Evolutionary conservation across 176 grass and related monocot species (phyloP).

Genomic region (Aegilops tauschii): DNA sequence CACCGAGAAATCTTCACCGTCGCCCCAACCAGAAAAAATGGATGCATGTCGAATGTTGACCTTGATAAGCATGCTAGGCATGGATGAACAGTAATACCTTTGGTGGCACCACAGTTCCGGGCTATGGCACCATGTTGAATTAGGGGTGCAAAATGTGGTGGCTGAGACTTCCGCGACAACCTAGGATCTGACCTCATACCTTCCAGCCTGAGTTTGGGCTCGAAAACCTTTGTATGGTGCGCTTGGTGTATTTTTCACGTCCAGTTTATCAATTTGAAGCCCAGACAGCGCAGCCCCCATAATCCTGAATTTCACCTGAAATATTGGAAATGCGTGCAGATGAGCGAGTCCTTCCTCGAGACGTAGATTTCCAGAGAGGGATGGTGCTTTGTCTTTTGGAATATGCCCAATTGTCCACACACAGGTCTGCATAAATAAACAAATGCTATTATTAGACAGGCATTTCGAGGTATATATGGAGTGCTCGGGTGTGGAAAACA

Average conservation of each 20-base stretch:
- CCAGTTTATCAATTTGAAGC: constrained; percentile 92
- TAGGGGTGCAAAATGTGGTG: not conserved
- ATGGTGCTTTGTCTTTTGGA: constrained; percentile 90
- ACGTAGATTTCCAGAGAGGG: constrained; percentile 71
- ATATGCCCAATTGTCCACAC: constrained; percentile 87
- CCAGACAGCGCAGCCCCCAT: constrained; percentile 86
- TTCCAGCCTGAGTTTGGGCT: constrained; percentile 80
- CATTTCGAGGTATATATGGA: not conserved
- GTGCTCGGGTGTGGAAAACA: not conserved
- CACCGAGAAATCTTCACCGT: not conserved
- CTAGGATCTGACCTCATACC: constrained; percentile 87
- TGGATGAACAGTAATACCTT: not conserved
- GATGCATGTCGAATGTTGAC: not conserved
- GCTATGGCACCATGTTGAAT: not conserved
- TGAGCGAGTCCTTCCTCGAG: constrained; percentile 63
- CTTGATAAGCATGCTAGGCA: not conserved
- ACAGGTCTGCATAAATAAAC: constrained; percentile 61
- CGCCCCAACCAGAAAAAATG: not conserved
- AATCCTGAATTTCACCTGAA: constrained; percentile 88
- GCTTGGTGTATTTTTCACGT: constrained; percentile 57
- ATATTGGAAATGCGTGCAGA: constrained; percentile 65
- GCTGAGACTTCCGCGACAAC: not conserved
- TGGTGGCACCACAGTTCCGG: not conserved
- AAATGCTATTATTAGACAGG: not conserved
- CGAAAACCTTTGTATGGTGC: constrained; percentile 94